phyloP scores from a whole-genome alignment of 164 flowering plant species.

The Berberis vulgaris region DNA sequence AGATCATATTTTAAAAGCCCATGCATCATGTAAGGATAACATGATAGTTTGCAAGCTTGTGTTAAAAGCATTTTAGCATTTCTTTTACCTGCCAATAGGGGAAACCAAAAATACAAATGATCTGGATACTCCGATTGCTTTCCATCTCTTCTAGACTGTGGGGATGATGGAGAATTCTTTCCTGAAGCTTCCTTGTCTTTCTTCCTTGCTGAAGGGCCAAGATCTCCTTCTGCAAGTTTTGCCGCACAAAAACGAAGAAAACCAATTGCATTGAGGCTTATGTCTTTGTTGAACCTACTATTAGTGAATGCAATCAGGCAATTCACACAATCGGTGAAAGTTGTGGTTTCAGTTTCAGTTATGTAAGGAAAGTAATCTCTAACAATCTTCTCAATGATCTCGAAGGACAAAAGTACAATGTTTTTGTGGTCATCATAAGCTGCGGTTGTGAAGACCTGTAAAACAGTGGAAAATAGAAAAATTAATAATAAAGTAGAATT shows the following conservation, averaged over 20 bases:
- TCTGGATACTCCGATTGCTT: conserved; percentile 49
- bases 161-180: conserved; percentile 37
- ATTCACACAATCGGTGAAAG: conserved; percentile 96
- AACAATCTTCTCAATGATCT: conserved; percentile 92
- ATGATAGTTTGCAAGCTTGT: background rate
- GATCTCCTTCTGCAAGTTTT: conserved; percentile 95
- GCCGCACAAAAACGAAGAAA: conserved; percentile 91
- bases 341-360: conserved; percentile 95
- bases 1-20: background rate
- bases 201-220: conserved; percentile 56
- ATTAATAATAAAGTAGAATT: background rate
- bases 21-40: background rate
- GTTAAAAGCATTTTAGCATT: conserved; percentile 1
- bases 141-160: conserved; percentile 47
- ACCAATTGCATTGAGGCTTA: conserved; percentile 92
- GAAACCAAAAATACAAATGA: conserved; percentile 94
- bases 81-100: conserved; percentile 86
- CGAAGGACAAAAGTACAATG: conserved; percentile 91
- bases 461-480: background rate
- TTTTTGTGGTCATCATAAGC: conserved; percentile 98
- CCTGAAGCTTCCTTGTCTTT: conserved; percentile 54
- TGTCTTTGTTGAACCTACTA: conserved; percentile 86
- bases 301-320: conserved; percentile 95
- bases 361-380: conserved; percentile 96
- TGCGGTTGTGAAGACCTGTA: conserved; percentile 92